Conservation (phyloP, 108 stramenopile species). For the Cyclotella cryptica region DNA sequence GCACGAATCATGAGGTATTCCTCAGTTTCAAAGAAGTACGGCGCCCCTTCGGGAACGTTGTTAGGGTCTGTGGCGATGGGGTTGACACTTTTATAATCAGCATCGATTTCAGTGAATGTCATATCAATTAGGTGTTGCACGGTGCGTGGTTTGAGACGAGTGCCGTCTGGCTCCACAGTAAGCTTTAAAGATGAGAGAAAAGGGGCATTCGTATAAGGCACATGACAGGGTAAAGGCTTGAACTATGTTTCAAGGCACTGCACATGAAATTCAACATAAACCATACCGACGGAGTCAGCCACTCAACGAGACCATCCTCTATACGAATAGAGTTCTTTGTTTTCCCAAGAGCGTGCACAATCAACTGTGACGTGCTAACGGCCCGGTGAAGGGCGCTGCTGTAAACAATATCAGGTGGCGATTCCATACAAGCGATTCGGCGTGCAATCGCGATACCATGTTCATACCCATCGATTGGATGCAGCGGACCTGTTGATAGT, state of each 20-base stretch:
- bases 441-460: slow-evolving; percentile 68
- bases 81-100: slow-evolving; percentile 59
- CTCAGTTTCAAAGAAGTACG: slow-evolving; percentile 66
- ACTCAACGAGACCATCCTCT: slow-evolving; percentile 80
- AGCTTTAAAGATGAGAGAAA: slow-evolving; percentile 19
- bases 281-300: slow-evolving; percentile 64
- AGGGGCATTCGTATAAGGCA: no score
- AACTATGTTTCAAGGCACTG: no score
- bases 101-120: slow-evolving; percentile 56
- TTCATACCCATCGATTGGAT: slow-evolving; percentile 69
- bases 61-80: slow-evolving; percentile 44
- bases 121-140: slow-evolving; percentile 48
- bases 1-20: slow-evolving; percentile 62
- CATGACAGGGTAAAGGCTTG: background rate
- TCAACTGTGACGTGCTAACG: slow-evolving; percentile 68
- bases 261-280: background rate
- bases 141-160: slow-evolving; percentile 54
- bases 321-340: slow-evolving; percentile 48
- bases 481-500: slow-evolving; percentile 26
- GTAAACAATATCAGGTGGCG: slow-evolving; percentile 60
- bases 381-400: slow-evolving; percentile 66
- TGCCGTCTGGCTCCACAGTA: slow-evolving; percentile 65
- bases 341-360: slow-evolving; percentile 53
- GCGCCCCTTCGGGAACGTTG: slow-evolving; percentile 42
- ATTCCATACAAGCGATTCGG: slow-evolving; percentile 40